These are phyloP conservation scores for Jamesozyma rosinii DNA, from an alignment of 805 yeast species.

Conservation along the genomic window DNA sequence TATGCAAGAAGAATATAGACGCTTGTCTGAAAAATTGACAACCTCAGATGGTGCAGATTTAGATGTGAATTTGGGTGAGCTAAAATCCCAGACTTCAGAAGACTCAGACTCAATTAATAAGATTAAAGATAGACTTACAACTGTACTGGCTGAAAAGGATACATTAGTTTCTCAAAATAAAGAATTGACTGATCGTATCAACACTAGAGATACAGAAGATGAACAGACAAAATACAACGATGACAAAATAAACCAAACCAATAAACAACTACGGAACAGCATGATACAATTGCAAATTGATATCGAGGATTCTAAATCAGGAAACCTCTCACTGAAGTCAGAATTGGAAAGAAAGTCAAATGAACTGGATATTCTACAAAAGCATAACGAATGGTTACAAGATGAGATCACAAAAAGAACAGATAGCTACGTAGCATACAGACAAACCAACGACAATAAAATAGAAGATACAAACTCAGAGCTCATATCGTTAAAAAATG, in stretches of 20 bases:
- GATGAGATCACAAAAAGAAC: conserved; percentile 7
- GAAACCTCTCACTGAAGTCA: not conserved
- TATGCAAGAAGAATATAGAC: not conserved
- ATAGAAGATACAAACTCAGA: conserved; percentile 14
- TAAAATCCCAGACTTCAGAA: not conserved
- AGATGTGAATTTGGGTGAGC: not conserved
- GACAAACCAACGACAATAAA: conserved; percentile 8
- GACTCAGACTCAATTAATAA: not conserved
- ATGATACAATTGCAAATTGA: not conserved
- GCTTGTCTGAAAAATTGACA: not conserved
- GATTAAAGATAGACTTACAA: not conserved
- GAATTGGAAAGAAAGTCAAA: conserved; percentile 1
- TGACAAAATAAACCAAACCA: not conserved
- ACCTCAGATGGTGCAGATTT: not conserved
- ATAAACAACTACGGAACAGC: not conserved
- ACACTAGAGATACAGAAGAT: not conserved
- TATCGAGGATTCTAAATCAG: not conserved
- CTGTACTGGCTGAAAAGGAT: not conserved
- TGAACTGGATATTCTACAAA: conserved; percentile 17
- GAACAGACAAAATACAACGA: not conserved
- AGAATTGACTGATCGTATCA: not conserved
- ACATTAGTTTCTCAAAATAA: not conserved
- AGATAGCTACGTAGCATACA: conserved; percentile 6
- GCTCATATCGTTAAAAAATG: conserved; percentile 22
- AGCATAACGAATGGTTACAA: conserved; percentile 29